Evolutionary conservation across 1,284 basidiomycete genomes (phyloP), one percentile per base, ranked within the genome.

Genomic region (Rhodotorula sp.): DNA sequence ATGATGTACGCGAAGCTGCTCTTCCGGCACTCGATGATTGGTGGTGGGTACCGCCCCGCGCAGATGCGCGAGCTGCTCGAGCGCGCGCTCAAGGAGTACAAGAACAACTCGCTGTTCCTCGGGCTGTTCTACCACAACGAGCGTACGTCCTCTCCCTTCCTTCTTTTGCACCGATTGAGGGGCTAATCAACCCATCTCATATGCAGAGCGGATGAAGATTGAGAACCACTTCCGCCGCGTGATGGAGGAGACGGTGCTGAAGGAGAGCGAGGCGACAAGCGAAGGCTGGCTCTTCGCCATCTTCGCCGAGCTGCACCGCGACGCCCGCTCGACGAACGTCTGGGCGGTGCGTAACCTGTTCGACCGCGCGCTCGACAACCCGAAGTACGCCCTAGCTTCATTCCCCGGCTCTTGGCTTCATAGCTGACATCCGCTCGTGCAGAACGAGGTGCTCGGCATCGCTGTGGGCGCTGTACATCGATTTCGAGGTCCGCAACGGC

Each of bases 391-490:
- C 27, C 8, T 0, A 46, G 19, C 4, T 34, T 12, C 17, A 36
- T 17, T 21, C 48, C 19, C 19, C 7, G 7, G n/a, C 0, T 22
- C 32, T 10, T 22, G 12, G 1, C 22, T 51, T n/a, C 46, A 29
- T 57, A 57, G 55, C 57, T 39, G 50, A 41, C 53, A 55, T 70
- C 13, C 12, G 6, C 44, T 72, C 5, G 22, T 54, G 46, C 77
- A 93, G 91, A 80, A 91, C 89, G 63, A 84, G 85, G 75, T 85
- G 84, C 29, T 91, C 90, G 72, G 80, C 87, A 17, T 83, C 88
- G 46, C 77, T 96, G 34, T 96, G 94, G 93, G 85, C 87, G 48
- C 82, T 93, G 25, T 91, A 87, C 75, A 85, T 95, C 74, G 91
- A 94, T 79, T 89, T 96, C 74, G 93, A 96, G 84, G 86, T 90